A percentile compares a stretch with the other conserved stretches of the same genome.
Evolutionary conservation across 192 early-diverging fungal species (phyloP).

Genomic region (Gonapodya sp.): DNA sequence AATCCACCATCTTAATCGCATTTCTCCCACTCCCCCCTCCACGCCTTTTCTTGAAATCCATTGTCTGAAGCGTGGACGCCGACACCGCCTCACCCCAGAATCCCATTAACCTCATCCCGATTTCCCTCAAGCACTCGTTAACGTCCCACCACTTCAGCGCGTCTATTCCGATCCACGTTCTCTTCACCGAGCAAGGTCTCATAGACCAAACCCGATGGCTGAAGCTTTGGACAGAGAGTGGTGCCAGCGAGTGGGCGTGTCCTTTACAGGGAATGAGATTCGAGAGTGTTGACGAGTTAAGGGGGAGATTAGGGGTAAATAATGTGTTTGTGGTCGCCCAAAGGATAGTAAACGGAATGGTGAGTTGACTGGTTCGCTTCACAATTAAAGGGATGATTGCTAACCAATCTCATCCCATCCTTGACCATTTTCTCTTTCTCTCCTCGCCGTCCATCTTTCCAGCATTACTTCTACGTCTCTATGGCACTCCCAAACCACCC

Average conservation of each 20-base stretch:
- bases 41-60: not conserved
- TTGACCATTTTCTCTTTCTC: not conserved
- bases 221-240: not conserved
- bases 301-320: not conserved
- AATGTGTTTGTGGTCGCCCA: slow-evolving; percentile 1
- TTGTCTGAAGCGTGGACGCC: not conserved
- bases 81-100: not conserved
- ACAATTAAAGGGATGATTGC: not conserved
- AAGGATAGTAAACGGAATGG: not conserved
- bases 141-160: not conserved
- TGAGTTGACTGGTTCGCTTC: not conserved
- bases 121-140: not conserved
- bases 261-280: not conserved
- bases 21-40: not conserved
- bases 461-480: not conserved
- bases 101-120: not conserved
- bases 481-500: not conserved
- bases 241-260: not conserved
- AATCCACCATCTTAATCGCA: too few relatives aligned
- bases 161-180: not conserved
- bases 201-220: not conserved
- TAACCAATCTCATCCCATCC: not conserved
- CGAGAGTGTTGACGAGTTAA: not conserved
- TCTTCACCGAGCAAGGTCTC: not conserved
- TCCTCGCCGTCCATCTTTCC: not conserved